Evolutionary conservation across 73 alveolate species (phyloP).

Genomic region (Durusdinium trenchii): DNA sequence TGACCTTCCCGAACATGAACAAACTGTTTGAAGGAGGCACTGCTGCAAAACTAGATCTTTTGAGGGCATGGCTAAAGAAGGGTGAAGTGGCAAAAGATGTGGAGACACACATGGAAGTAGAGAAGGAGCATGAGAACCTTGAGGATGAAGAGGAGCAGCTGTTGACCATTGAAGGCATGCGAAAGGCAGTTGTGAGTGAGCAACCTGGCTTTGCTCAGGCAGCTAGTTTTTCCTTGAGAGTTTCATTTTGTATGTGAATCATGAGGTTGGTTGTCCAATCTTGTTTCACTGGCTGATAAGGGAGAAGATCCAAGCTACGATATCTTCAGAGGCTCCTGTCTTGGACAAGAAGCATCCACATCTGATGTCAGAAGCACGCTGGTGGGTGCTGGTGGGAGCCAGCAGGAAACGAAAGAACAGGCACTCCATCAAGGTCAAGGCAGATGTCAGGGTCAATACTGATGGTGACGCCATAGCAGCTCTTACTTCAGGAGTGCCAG

Average conservation of each 20-base stretch:
- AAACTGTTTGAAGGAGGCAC: neutral
- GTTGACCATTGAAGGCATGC: neutral
- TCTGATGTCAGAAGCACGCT: neutral
- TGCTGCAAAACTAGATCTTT: neutral
- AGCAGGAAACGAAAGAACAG: neutral
- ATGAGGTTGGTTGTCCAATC: too few species aligned
- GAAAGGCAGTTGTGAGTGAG: neutral
- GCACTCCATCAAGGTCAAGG: neutral
- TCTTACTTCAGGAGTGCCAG: neutral
- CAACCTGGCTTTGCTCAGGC: neutral
- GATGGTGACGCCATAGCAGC: neutral
- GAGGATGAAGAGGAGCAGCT: neutral
- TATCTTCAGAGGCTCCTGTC: neutral
- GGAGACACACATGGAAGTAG: neutral
- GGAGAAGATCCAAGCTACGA: neutral
- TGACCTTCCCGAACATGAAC: neutral
- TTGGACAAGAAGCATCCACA: slow-evolving; percentile 3
- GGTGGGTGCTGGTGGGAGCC: neutral
- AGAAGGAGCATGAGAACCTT: neutral
- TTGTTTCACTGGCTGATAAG: neutral
- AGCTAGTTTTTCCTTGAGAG: too few species aligned
- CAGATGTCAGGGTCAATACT: neutral
- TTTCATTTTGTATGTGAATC: too few species aligned
- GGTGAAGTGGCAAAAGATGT: neutral
- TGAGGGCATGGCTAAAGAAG: neutral